A percentile compares a stretch with the other conserved stretches of the same genome.
These are phyloP conservation scores for Cryomyces antarcticus DNA, from an alignment of 495 filamentous ascomycete genomes.

Conservation along the genomic window DNA sequence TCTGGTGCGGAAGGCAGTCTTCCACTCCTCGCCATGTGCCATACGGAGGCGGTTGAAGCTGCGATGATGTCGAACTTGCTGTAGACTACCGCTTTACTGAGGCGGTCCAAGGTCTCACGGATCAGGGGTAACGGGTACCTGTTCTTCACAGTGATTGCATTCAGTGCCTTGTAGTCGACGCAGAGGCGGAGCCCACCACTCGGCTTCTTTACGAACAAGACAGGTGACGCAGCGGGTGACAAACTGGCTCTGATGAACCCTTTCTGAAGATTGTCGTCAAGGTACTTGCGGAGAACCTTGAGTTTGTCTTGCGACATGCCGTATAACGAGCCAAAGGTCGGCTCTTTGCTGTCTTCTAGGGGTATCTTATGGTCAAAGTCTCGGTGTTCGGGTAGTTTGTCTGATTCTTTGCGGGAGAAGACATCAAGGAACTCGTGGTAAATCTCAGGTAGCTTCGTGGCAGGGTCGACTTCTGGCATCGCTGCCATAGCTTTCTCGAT, in stretches of 20 bases:
- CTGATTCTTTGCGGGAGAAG: not conserved
- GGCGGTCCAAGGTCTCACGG: conserved; percentile 18
- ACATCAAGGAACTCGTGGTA: not conserved
- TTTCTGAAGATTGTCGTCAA: conserved; percentile 7
- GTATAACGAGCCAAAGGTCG: conserved; percentile 8
- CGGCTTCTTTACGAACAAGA: conserved; percentile 21
- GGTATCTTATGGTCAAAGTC: not conserved
- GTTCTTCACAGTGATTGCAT: conserved; percentile 24
- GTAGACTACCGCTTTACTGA: conserved; percentile 18
- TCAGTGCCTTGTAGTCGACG: conserved; percentile 26
- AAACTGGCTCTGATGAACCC: conserved; percentile 10
- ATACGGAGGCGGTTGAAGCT: not conserved
- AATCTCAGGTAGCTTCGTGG: not conserved
- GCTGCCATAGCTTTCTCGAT: not conserved
- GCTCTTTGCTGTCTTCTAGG: not conserved
- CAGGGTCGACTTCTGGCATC: not conserved
- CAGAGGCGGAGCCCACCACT: conserved; percentile 21
- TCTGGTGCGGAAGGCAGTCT: conserved; percentile 2
- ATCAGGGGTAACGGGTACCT: conserved; percentile 26
- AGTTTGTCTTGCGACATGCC: conserved; percentile 12
- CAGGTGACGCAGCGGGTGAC: conserved; percentile 8
- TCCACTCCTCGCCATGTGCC: not conserved
- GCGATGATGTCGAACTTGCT: conserved; percentile 24
- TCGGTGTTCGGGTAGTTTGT: not conserved
- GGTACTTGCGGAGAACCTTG: conserved; percentile 4